These are phyloP conservation scores for Wallacemonas sp. DNA, from an alignment of 208 protist species.

Conservation along the genomic window DNA sequence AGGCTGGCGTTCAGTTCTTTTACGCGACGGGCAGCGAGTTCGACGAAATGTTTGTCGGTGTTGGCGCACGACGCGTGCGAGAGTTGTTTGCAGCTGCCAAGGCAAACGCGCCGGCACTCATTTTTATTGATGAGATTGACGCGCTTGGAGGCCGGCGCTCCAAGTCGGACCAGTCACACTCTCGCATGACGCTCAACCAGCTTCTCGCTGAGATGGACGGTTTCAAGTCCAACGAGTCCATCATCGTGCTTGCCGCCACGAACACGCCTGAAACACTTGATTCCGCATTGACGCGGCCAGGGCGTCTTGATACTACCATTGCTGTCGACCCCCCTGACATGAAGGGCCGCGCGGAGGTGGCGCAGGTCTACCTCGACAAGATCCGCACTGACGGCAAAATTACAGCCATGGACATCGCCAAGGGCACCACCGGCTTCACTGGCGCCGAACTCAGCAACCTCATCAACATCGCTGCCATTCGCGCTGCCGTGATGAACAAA, in stretches of 20 bases:
- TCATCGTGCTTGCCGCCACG: slow-evolving; percentile 98
- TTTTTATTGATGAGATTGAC: slow-evolving; percentile 99
- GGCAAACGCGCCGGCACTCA: slow-evolving; percentile 93
- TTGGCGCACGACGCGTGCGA: slow-evolving; percentile 94
- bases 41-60: slow-evolving; percentile 98
- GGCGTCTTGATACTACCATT: slow-evolving; percentile 87
- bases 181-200: slow-evolving; percentile 96
- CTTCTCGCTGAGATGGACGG: slow-evolving; percentile 97
- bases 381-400: slow-evolving; percentile 69
- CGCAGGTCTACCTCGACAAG: slow-evolving; percentile 88
- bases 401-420: slow-evolving; percentile 79
- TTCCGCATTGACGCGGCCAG: slow-evolving; percentile 91
- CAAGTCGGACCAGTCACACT: slow-evolving; percentile 61
- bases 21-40: slow-evolving; percentile 95
- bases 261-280: slow-evolving; percentile 97
- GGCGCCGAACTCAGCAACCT: slow-evolving; percentile 92
- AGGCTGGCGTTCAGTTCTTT: slow-evolving; percentile 96
- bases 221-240: slow-evolving; percentile 88
- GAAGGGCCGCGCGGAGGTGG: slow-evolving; percentile 86
- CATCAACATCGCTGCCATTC: slow-evolving; percentile 93
- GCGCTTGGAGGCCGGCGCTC: slow-evolving; percentile 90
- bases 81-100: slow-evolving; percentile 96
- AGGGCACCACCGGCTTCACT: slow-evolving; percentile 88
- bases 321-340: slow-evolving; percentile 90
- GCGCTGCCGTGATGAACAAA: slow-evolving; percentile 84